Evolutionary conservation across 495 filamentous ascomycete species (phyloP).

Genomic region (Cetradonia linearis): DNA sequence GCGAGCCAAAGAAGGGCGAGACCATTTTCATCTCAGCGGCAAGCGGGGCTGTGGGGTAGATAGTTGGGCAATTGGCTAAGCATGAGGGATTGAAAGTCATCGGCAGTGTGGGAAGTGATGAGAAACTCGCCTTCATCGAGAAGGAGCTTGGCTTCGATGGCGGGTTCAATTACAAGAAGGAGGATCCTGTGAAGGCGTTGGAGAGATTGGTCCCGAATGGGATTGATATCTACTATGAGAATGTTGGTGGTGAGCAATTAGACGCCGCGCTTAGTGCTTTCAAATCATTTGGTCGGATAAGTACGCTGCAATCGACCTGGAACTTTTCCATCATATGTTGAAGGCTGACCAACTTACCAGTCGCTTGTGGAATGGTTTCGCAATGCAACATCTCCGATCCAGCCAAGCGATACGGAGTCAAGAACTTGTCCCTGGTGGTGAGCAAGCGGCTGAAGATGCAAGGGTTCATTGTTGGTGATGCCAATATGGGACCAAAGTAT

Average conservation of each 20-base stretch:
- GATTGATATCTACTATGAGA: conserved; percentile 93
- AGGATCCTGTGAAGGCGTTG: conserved; percentile 59
- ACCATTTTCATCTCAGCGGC: conserved; percentile 70
- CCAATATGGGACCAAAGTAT: conserved; percentile 61
- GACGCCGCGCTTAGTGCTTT: conserved; percentile 62
- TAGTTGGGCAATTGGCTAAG: conserved; percentile 71
- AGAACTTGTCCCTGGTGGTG: conserved; percentile 50
- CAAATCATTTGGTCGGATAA: conserved; percentile 61
- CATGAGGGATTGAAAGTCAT: conserved; percentile 79
- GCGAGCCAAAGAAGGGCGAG: conserved; percentile 67
- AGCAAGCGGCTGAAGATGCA: conserved; percentile 50
- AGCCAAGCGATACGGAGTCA: conserved; percentile 55
- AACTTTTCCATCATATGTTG: neutral
- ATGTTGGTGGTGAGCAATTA: conserved; percentile 83
- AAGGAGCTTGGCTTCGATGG: conserved; percentile 59
- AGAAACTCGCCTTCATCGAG: conserved; percentile 57
- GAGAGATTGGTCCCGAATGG: conserved; percentile 67
- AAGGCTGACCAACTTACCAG: conserved; percentile 22
- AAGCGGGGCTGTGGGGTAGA: conserved; percentile 63
- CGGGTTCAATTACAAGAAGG: conserved; percentile 71
- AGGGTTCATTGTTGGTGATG: conserved; percentile 68
- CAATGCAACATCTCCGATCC: conserved; percentile 58
- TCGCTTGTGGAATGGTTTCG: conserved; percentile 61
- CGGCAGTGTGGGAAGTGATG: conserved; percentile 59
- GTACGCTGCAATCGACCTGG: conserved; percentile 42